Evolutionary conservation across 78 protist genomes (phyloP), one percentile per base, ranked within the genome.

Genomic region (Goniomonas avonlea): DNA sequence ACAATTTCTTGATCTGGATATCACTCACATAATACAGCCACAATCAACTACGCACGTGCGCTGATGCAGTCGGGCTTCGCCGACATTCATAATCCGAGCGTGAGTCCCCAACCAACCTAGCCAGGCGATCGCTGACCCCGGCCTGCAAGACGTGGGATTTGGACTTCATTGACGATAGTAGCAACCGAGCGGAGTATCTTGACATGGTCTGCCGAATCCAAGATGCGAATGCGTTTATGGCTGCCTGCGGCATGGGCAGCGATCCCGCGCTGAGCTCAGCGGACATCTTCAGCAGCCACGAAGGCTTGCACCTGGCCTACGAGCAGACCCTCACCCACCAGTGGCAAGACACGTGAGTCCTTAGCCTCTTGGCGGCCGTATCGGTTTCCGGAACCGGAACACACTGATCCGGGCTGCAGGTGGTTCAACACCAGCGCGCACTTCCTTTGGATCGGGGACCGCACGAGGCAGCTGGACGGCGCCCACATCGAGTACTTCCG

Each of bases 401-500:
- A n/a, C n/a, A n/a, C n/a, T n/a, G n/a, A n/a, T n/a, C n/a, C n/a
- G n/a, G n/a, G n/a, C n/a, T n/a, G n/a, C n/a, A n/a, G n/a, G n/a
- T n/a, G n/a, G n/a, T 81, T 76, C 81, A 82, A 82, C 77, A 13
- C 65, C n/a, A 56, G 87, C 78, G 83, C 83, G 29, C 88, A 84
- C 63, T 84, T 78, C 69, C 58, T 84, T 37, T 84, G 88, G 88
- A 84, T 84, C 29, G 88, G 88, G 37, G 88, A 84, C 66, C 40
- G 88, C 37, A 84, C 88, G 47, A 68, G 88, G 25, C 59, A 79
- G 20, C 43, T 78, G 27, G 74, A 48, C 9, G 80, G 74, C 8
- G 85, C 85, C 5, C 89, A 80, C 79, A n/a, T 48, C 32, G 58
- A 48, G 58, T 48, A 48, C 58, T 23, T 48, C 32, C 58, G 58